A percentile compares a stretch with the other conserved stretches of the same genome.
Conservation (phyloP, 768 basidiomycete species). For the Scleroderma bovista region DNA sequence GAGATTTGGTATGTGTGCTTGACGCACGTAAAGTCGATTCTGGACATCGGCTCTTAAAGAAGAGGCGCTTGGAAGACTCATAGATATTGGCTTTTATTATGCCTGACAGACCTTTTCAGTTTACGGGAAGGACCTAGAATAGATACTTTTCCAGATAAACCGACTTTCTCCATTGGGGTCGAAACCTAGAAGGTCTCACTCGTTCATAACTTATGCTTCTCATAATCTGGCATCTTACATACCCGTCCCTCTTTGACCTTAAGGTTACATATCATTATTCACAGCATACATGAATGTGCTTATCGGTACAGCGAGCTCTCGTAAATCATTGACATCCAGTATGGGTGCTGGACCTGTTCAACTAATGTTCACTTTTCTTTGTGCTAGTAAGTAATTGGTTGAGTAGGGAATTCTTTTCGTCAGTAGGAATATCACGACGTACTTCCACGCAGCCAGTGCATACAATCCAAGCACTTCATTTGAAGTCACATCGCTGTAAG, state of each 20-base stretch:
- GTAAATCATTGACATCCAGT: neutral
- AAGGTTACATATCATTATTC: neutral
- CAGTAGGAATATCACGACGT: neutral
- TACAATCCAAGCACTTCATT: constrained; percentile 32
- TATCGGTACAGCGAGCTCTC: neutral
- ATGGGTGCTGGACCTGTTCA: no score
- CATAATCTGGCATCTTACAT: constrained; percentile 3
- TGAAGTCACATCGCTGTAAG: neutral
- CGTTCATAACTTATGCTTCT: constrained; percentile 12
- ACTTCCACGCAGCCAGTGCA: constrained; percentile 30
- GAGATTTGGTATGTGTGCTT: constrained; percentile 20
- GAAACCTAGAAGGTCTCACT: neutral
- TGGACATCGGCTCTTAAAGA: constrained; percentile 20
- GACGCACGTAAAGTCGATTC: constrained; percentile 24
- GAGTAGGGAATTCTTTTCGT: neutral
- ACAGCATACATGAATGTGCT: neutral
- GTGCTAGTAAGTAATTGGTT: neutral
- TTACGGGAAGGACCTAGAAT: no score
- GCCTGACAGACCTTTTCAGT: neutral
- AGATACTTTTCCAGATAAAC: no score
- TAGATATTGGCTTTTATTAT: neutral
- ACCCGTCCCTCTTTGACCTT: neutral
- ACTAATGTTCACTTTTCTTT: no score
- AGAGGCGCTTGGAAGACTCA: constrained; percentile 25
- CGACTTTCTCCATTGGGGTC: neutral